Conservation (phyloP, 352 stramenopile species). For the Pythium rhizo-oryzae region DNA sequence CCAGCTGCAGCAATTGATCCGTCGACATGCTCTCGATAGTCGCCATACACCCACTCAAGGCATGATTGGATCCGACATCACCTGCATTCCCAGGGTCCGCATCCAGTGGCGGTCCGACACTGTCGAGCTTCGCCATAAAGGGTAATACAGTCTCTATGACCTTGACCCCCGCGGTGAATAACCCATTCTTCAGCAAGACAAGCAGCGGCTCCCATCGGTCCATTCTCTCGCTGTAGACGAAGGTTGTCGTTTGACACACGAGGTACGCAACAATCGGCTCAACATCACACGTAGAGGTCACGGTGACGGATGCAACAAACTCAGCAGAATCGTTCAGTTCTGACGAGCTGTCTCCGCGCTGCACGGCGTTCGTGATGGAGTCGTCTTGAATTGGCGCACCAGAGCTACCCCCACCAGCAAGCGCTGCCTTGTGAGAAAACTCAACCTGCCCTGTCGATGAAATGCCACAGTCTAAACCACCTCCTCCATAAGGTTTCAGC, state of each 20-base stretch:
- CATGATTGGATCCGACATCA: conserved; percentile 42
- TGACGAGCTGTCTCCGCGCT: conserved; percentile 14
- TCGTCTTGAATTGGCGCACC: conserved; percentile 34
- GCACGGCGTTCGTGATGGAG: neutral
- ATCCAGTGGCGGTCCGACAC: conserved; percentile 15
- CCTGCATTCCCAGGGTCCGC: neutral
- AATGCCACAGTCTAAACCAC: neutral
- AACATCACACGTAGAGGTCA: conserved; percentile 57
- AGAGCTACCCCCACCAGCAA: conserved; percentile 28
- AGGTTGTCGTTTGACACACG: conserved; percentile 79
- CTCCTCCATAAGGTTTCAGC: conserved; percentile 14
- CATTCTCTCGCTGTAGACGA: conserved; percentile 71
- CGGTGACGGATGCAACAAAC: conserved; percentile 31
- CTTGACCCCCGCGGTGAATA: conserved; percentile 64
- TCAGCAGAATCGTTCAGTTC: conserved; percentile 26
- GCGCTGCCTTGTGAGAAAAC: conserved; percentile 21
- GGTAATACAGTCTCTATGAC: conserved; percentile 79
- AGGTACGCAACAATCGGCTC: conserved; percentile 88
- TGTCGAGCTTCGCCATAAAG: conserved; percentile 59
- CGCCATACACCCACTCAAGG: conserved; percentile 72
- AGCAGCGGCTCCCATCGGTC: conserved; percentile 85
- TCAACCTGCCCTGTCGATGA: neutral
- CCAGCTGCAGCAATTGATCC: conserved; percentile 59
- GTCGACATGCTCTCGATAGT: conserved; percentile 70
- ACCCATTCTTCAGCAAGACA: conserved; percentile 64